Conservation (phyloP, 768 basidiomycete species). For the Lactifluus rugatus region DNA sequence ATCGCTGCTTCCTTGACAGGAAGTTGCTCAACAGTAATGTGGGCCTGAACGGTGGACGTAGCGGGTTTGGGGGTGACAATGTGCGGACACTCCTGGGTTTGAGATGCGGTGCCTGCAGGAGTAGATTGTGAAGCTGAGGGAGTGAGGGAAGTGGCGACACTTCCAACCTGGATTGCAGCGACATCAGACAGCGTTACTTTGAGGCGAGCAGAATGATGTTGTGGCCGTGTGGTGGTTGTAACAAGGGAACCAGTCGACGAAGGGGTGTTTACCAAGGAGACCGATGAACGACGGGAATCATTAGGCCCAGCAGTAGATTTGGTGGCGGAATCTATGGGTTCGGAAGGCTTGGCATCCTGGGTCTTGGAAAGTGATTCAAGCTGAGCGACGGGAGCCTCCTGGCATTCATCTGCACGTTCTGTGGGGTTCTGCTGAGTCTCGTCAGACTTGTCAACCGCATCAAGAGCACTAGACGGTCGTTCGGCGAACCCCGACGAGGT, state of each 20-base stretch:
- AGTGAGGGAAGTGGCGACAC: background rate
- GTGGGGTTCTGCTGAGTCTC: background rate
- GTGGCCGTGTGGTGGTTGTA: background rate
- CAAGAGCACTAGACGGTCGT: background rate
- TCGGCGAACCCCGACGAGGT: background rate
- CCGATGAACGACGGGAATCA: background rate
- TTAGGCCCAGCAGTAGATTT: background rate
- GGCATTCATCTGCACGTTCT: background rate
- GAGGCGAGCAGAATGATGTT: background rate
- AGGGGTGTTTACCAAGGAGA: background rate
- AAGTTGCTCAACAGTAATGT: background rate
- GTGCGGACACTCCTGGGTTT: background rate
- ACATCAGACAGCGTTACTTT: background rate
- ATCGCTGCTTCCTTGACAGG: background rate
- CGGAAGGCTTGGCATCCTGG: background rate
- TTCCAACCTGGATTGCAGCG: background rate
- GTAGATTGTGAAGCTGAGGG: background rate
- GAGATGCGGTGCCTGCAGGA: background rate
- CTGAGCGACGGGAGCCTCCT: background rate
- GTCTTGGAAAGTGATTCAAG: background rate
- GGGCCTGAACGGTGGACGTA: background rate
- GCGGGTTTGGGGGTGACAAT: background rate
- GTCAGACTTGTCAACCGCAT: background rate
- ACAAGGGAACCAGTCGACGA: background rate
- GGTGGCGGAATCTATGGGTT: background rate